Conservation (phyloP, 441 rosid genomes). For the Theobroma grandiflorum region DNA sequence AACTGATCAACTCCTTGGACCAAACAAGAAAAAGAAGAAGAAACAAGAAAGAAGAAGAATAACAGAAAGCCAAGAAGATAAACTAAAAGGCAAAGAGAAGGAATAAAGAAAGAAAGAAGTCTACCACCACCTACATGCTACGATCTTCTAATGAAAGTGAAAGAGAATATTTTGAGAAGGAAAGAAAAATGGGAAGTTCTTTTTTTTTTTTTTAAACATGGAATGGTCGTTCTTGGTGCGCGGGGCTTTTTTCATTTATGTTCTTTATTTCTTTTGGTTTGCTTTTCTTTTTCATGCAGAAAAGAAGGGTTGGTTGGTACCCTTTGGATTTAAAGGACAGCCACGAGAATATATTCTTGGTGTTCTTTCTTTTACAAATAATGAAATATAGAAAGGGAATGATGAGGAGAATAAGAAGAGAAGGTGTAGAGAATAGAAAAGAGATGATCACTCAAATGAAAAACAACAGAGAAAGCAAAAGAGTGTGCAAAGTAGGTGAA, state of each 20-base stretch:
- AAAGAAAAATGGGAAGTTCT: not conserved
- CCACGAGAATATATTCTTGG: slow-evolving; percentile 28
- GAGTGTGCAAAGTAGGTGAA: slow-evolving; percentile 1
- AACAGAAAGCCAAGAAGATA: slow-evolving; percentile 25
- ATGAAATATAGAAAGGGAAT: not conserved
- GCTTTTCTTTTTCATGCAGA: slow-evolving; percentile 17
- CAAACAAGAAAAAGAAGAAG: slow-evolving; percentile 20
- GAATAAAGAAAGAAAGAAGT: slow-evolving; percentile 19
- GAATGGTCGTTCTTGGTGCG: not conserved
- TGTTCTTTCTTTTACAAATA: not conserved
- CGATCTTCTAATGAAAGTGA: not conserved
- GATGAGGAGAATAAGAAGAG: not conserved
- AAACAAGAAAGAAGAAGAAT: slow-evolving; percentile 24
- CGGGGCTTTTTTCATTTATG: not conserved
- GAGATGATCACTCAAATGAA: not conserved
- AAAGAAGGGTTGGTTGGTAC: slow-evolving; percentile 15
- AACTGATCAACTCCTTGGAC: slow-evolving; percentile 4
- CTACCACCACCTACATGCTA: slow-evolving; percentile 3
- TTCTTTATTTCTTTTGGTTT: not conserved
- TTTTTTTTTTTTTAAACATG: not conserved
- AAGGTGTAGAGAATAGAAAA: not conserved
- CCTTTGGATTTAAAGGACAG: slow-evolving; percentile 9
- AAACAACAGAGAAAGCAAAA: not conserved
- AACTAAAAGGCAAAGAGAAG: slow-evolving; percentile 27
- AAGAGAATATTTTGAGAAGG: not conserved